A percentile compares a stretch with the other conserved stretches of the same genome.
phyloP scores from a whole-genome alignment of 2,329 filamentous ascomycete species.

The Lachnellula hyalina region DNA sequence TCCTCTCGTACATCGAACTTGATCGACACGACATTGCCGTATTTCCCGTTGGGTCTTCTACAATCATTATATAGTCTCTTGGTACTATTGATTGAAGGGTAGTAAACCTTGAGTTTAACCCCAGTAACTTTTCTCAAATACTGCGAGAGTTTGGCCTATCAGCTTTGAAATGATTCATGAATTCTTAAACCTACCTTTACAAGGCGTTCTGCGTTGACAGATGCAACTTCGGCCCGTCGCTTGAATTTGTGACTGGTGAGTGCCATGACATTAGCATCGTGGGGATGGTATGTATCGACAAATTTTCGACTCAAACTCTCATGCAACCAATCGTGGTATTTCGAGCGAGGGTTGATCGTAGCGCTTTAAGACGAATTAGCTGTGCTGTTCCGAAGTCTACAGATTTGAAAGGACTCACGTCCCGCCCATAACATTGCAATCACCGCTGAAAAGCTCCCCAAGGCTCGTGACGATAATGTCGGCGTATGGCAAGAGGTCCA shows the following conservation, averaged over 20 bases:
- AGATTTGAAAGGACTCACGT: not conserved
- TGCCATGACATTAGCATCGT: not conserved
- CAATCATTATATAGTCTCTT: not conserved
- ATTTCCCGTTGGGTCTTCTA: not conserved
- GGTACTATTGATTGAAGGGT: not conserved
- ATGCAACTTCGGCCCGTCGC: not conserved
- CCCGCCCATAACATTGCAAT: not conserved
- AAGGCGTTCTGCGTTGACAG: not conserved
- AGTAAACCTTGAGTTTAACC: not conserved
- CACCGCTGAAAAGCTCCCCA: not conserved
- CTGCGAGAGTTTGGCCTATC: not conserved
- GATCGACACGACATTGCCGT: not conserved
- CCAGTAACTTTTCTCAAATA: too few relatives aligned
- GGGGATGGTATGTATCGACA: not conserved
- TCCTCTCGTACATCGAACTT: not conserved
- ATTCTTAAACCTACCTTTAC: not conserved
- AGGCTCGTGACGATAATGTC: not conserved
- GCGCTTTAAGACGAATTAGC: too few relatives aligned
- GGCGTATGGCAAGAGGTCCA: constrained; percentile 74
- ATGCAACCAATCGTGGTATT: not conserved
- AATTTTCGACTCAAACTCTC: not conserved
- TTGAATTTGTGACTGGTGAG: not conserved
- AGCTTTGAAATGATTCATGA: not conserved
- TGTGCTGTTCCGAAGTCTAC: too few relatives aligned
- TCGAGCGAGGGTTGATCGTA: not conserved